phyloP scores from a whole-genome alignment of 1,284 basidiomycete species.

The Tilletiaria anomala region DNA sequence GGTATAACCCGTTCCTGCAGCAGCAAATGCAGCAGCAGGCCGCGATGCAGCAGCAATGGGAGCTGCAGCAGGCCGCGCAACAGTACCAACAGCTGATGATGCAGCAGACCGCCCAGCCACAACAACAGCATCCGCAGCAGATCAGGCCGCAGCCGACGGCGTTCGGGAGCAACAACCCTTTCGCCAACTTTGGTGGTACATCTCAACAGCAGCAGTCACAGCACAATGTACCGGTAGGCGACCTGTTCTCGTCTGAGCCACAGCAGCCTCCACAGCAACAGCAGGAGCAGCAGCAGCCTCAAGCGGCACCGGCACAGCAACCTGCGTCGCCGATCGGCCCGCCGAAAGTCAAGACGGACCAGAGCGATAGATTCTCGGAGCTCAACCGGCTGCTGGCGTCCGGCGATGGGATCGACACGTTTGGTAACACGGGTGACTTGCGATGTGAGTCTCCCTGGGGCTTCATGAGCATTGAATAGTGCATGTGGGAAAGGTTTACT shows the following conservation, averaged over 20 bases:
- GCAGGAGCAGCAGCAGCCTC: no score
- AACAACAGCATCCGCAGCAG: slow-evolving; percentile 18
- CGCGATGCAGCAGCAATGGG: slow-evolving; percentile 40
- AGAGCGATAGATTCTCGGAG: slow-evolving; percentile 20
- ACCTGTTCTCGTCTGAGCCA: no score
- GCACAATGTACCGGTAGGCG: slow-evolving; percentile 25
- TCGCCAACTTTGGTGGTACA: no score
- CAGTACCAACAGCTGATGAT: slow-evolving; percentile 42
- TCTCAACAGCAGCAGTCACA: slow-evolving; percentile 5
- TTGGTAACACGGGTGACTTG: slow-evolving; percentile 37
- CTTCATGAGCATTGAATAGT: no score
- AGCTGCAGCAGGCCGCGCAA: slow-evolving; percentile 39
- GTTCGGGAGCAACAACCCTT: slow-evolving; percentile 85
- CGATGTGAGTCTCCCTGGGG: slow-evolving; percentile 9
- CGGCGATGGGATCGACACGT: slow-evolving; percentile 36
- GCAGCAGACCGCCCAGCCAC: slow-evolving; percentile 15
- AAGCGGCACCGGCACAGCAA: slow-evolving; percentile 8
- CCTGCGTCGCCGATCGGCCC: slow-evolving; percentile 4
- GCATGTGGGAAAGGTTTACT: neutral
- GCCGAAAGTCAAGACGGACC: slow-evolving; percentile 12
- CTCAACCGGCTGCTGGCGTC: slow-evolving; percentile 32
- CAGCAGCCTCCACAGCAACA: no score
- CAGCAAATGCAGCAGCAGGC: slow-evolving; percentile 45
- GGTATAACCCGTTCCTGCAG: slow-evolving; percentile 32
- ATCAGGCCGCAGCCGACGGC: slow-evolving; percentile 47